Percentiles rank a stretch among this genome's conserved stretches.
These are phyloP conservation scores for Acanthamoeba culbertsoni DNA, from an alignment of 208 protist species.

Conservation along the genomic window DNA sequence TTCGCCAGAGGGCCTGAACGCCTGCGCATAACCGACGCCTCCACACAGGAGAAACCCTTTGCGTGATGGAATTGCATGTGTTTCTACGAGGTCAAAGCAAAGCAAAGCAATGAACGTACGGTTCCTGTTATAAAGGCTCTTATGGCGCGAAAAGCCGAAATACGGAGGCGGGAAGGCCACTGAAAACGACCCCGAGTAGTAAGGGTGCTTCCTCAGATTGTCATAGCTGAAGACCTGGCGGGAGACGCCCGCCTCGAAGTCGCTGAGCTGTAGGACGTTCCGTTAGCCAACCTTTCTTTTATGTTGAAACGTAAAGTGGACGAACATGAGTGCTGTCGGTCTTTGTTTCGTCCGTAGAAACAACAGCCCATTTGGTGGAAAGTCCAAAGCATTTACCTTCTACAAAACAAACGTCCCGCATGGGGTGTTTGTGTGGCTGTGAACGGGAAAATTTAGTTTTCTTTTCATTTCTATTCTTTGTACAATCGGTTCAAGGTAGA, in stretches of 20 bases:
- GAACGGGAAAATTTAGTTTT: background rate
- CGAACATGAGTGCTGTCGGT: background rate
- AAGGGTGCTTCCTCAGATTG: background rate
- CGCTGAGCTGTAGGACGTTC: background rate
- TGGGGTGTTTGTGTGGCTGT: background rate
- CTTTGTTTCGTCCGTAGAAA: background rate
- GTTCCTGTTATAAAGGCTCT: background rate
- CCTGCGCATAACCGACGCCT: background rate
- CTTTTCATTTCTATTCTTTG: no score
- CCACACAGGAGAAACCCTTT: background rate
- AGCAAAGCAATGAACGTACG: background rate
- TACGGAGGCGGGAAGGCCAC: background rate
- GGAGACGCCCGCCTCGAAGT: background rate
- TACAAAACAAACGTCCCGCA: background rate
- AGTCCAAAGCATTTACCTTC: background rate
- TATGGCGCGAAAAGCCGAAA: background rate
- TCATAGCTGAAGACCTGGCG: background rate
- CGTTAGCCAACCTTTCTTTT: no score
- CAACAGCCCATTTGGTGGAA: background rate
- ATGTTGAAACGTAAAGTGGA: background rate
- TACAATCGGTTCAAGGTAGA: no score
- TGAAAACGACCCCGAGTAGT: background rate
- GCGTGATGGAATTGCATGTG: background rate
- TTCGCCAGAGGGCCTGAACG: background rate
- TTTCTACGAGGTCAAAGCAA: background rate